Evolutionary conservation across 805 yeast genomes (phyloP).

Genomic region (Starmerella khaoyaiensis): DNA sequence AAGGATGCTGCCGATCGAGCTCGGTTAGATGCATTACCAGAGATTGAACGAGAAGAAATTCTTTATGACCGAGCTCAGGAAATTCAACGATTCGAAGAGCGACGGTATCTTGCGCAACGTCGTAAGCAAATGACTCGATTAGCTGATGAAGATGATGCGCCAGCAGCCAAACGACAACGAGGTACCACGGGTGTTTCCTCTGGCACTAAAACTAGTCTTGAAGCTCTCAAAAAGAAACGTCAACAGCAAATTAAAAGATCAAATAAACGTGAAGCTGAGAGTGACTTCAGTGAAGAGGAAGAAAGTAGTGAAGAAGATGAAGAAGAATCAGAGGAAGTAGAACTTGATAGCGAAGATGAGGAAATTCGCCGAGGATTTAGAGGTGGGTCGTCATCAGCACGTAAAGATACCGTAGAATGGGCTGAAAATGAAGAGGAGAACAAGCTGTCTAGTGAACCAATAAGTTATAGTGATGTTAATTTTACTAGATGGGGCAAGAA

Average conservation of each 20-base stretch:
- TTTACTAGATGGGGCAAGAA: conserved; percentile 65
- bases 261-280: conserved; percentile 32
- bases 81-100: conserved; percentile 76
- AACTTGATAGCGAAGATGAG: conserved; percentile 32
- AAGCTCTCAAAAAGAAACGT: conserved; percentile 59
- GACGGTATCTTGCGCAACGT: conserved; percentile 70
- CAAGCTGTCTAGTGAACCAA: conserved; percentile 28
- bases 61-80: conserved; percentile 88
- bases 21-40: conserved; percentile 51
- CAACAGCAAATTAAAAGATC: conserved; percentile 9
- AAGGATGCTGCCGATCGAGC: conserved; percentile 68
- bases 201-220: conserved; percentile 41
- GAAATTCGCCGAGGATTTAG: conserved; percentile 6
- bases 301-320: conserved; percentile 23
- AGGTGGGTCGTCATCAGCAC: conserved; percentile 26
- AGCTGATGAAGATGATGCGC: conserved; percentile 21
- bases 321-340: conserved; percentile 24
- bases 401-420: conserved; percentile 37
- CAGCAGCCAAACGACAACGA: conserved; percentile 23
- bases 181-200: conserved; percentile 32
- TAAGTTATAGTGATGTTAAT: conserved; percentile 54
- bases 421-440: conserved; percentile 34
- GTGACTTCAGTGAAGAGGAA: conserved; percentile 24
- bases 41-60: conserved; percentile 81
- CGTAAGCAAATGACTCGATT: conserved; percentile 26